These are phyloP conservation scores for Pseudogymnoascus verrucosus DNA, from an alignment of 2,329 filamentous ascomycete genomes.

Conservation along the genomic window DNA sequence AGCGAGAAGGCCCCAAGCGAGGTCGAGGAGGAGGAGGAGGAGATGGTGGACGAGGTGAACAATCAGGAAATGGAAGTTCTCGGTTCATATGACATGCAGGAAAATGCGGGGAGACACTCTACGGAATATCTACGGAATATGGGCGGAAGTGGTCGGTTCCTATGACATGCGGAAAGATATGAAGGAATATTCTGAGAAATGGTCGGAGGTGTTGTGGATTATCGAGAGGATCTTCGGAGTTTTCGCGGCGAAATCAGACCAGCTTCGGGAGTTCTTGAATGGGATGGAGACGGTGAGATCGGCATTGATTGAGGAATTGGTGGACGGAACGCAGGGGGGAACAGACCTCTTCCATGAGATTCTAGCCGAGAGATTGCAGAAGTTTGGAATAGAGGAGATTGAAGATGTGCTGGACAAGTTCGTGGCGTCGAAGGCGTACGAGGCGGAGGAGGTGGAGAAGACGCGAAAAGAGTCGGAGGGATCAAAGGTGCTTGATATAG, in stretches of 20 bases:
- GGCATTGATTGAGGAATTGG: not conserved
- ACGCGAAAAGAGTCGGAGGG: not conserved
- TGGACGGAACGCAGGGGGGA: not conserved
- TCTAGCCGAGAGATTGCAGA: not conserved
- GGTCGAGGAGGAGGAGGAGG: not conserved
- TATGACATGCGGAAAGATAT: not conserved
- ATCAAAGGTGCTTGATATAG: not conserved
- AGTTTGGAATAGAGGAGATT: not conserved
- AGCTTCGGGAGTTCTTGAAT: not conserved
- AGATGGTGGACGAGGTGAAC: too few species aligned
- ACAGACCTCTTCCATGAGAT: not conserved
- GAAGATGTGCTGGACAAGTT: not conserved
- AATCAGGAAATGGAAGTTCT: not conserved
- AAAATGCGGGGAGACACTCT: not conserved
- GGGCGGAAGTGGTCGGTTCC: not conserved
- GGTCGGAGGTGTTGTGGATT: not conserved
- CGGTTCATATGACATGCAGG: not conserved
- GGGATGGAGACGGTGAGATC: too few species aligned
- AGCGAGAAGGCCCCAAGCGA: too few species aligned
- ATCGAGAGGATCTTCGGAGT: not conserved
- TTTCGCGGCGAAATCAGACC: not conserved
- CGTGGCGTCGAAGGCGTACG: not conserved
- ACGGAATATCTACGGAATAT: too few species aligned
- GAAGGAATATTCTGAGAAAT: not conserved
- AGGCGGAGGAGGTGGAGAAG: not conserved